Conservation (phyloP, 2,329 filamentous ascomycete species). For the Penicillium sp. region DNA sequence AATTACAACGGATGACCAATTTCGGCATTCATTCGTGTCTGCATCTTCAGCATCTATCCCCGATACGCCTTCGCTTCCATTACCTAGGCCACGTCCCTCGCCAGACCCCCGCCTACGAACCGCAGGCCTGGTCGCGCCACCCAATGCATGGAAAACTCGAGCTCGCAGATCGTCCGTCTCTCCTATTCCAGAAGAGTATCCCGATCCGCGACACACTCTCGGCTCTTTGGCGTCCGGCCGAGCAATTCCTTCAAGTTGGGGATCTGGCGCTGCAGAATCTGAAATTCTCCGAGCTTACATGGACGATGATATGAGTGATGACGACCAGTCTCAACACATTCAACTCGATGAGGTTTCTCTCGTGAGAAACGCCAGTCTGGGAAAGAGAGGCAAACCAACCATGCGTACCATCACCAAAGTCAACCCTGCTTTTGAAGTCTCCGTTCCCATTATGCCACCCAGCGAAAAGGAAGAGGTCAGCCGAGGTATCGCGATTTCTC, state of each 20-base stretch:
- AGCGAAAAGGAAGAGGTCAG: neutral
- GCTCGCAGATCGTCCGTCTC: slow-evolving; percentile 61
- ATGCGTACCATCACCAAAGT: slow-evolving; percentile 38
- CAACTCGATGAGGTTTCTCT: slow-evolving; percentile 25
- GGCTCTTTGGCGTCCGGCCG: slow-evolving; percentile 65
- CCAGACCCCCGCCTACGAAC: slow-evolving; percentile 24
- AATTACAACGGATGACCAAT: slow-evolving; percentile 27
- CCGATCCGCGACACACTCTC: slow-evolving; percentile 44
- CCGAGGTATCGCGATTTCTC: neutral
- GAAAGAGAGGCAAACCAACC: slow-evolving; percentile 38
- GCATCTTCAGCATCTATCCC: slow-evolving; percentile 27
- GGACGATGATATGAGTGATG: slow-evolving; percentile 27
- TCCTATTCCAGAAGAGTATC: slow-evolving; percentile 68
- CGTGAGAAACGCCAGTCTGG: slow-evolving; percentile 41
- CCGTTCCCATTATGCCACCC: slow-evolving; percentile 11
- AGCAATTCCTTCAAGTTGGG: slow-evolving; percentile 65
- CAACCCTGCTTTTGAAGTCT: slow-evolving; percentile 20
- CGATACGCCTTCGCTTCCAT: slow-evolving; percentile 23
- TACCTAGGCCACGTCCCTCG: slow-evolving; percentile 18
- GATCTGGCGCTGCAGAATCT: slow-evolving; percentile 44
- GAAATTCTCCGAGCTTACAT: slow-evolving; percentile 41
- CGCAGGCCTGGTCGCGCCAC: slow-evolving; percentile 30
- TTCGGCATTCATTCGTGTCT: slow-evolving; percentile 25
- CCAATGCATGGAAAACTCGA: slow-evolving; percentile 45
- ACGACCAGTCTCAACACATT: slow-evolving; percentile 12